Evolutionary conservation across 495 filamentous ascomycete species (phyloP), one percentile per base, ranked within the genome.

Genomic region (Aspergillus bertholletiae): DNA sequence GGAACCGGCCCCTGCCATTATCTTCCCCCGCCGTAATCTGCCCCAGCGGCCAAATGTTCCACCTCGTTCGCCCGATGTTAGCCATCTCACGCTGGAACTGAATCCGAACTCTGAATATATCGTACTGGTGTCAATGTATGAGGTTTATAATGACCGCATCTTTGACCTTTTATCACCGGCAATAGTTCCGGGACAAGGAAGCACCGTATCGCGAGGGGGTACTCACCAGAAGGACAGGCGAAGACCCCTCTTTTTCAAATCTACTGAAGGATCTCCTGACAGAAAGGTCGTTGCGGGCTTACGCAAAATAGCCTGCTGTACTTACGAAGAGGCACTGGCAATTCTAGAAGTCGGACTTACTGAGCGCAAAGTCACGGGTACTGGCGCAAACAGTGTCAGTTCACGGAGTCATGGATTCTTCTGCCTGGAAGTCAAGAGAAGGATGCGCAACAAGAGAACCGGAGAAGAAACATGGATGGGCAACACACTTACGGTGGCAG

Each of bases 71-170:
- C 94, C 94, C 9, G 84, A 90, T 59, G 83, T 96, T 49, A 81
- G 81, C 68, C 77, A 88, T 48, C 70, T 96, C 9, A 71, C 77
- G 9, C 70, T 92, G 0, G 79, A 84, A 5, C 74, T 84, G 54
- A 90, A 94, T 51, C 74, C 79, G 0, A 82, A 81, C 21, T 81
- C 88, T 51, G 91, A 97, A 56, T 97, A 96, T 63, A 86, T 91
- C 5, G 84, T 98, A 53, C 67, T 98, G 7, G 79, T 97, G 1
- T 96, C 90, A 17, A 98, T 97, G 94, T 98, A 97, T 71, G 95
- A 98, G 71, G 94, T 98, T 17, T 97, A 98, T 74, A 97, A 97
- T 68, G 94, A 98, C 69, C 85, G 93, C 12, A 97, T 98, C 49
- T 98, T 94, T 62, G 94, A 98, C 63, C 84, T 98, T 3, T 73